Conservation (phyloP, 2,329 filamentous ascomycete genomes). For the Cadophora sp. region DNA sequence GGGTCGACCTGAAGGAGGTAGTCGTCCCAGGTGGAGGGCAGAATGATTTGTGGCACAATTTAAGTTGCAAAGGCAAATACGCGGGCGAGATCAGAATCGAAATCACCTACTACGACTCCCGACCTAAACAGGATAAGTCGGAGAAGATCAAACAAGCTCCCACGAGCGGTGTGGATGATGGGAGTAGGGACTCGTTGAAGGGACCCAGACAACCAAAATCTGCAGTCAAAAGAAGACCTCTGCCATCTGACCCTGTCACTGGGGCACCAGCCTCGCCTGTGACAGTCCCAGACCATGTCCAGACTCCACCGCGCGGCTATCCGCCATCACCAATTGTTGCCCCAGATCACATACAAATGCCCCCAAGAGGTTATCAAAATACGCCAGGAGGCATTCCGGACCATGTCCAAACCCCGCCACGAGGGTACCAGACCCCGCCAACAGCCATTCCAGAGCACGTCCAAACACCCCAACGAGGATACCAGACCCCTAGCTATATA, state of each 20-base stretch:
- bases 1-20: constrained; percentile 83
- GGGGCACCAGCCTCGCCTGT: constrained; percentile 50
- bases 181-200: constrained; percentile 46
- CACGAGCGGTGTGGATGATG: constrained; percentile 45
- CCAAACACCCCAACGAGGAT: constrained; percentile 56
- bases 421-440: constrained; percentile 30
- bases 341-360: constrained; percentile 45
- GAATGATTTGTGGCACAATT: constrained; percentile 87
- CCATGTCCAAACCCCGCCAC: constrained; percentile 44
- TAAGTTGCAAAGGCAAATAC: constrained; percentile 92
- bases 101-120: constrained; percentile 92
- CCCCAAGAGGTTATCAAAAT: constrained; percentile 39
- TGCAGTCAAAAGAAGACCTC: constrained; percentile 80
- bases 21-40: constrained; percentile 89
- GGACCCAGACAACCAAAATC: constrained; percentile 58
- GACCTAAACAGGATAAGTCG: constrained; percentile 79
- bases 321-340: constrained; percentile 50
- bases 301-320: constrained; percentile 48
- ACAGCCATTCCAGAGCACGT: constrained; percentile 51
- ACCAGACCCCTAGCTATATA: constrained; percentile 54
- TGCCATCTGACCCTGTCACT: constrained; percentile 77
- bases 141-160: constrained; percentile 55
- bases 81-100: constrained; percentile 94
- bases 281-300: constrained; percentile 51
- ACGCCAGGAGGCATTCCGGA: constrained; percentile 44